Conservation (phyloP, 2,329 filamentous ascomycete species). For the Zymoseptoria brevis region DNA sequence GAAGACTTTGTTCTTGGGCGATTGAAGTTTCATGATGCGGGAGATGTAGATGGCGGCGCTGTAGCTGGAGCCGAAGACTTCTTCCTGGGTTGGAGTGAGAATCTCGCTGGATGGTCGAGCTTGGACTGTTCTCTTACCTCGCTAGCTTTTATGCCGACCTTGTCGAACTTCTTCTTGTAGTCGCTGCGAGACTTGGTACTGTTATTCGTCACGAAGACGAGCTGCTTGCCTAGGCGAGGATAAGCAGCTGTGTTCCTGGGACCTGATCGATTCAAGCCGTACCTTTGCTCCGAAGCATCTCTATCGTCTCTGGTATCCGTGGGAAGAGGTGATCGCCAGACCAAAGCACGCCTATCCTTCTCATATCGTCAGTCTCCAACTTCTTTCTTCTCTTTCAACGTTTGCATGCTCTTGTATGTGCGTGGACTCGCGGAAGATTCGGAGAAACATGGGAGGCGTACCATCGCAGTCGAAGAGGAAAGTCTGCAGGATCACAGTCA, state of each 20-base stretch:
- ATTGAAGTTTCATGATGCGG: slow-evolving; percentile 72
- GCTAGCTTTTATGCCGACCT: slow-evolving; percentile 68
- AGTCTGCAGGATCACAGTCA: slow-evolving; percentile 45
- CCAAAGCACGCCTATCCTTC: slow-evolving; percentile 78
- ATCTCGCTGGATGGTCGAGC: background rate
- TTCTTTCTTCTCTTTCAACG: background rate
- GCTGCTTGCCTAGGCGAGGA: slow-evolving; percentile 62
- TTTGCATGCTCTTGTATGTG: background rate
- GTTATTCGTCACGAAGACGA: slow-evolving; percentile 98
- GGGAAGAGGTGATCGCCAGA: slow-evolving; percentile 87
- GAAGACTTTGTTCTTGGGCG: slow-evolving; percentile 84
- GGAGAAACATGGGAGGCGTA: slow-evolving; percentile 36
- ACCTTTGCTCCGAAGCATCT: slow-evolving; percentile 77
- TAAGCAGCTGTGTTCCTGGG: slow-evolving; percentile 1
- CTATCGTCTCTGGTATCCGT: slow-evolving; percentile 74
- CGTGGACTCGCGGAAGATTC: background rate
- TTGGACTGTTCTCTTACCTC: slow-evolving; percentile 39
- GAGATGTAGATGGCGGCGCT: slow-evolving; percentile 93
- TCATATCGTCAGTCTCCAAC: slow-evolving; percentile 28
- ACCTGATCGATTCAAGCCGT: slow-evolving; percentile 5
- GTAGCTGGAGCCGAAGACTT: slow-evolving; percentile 95
- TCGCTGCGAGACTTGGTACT: slow-evolving; percentile 91
- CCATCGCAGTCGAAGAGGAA: slow-evolving; percentile 98
- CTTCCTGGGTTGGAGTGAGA: slow-evolving; percentile 49
- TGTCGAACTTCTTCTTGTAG: slow-evolving; percentile 84